Evolutionary conservation across 768 basidiomycete genomes (phyloP), one percentile per base, ranked within the genome.

Genomic region (Leccinellum rugosiceps): DNA sequence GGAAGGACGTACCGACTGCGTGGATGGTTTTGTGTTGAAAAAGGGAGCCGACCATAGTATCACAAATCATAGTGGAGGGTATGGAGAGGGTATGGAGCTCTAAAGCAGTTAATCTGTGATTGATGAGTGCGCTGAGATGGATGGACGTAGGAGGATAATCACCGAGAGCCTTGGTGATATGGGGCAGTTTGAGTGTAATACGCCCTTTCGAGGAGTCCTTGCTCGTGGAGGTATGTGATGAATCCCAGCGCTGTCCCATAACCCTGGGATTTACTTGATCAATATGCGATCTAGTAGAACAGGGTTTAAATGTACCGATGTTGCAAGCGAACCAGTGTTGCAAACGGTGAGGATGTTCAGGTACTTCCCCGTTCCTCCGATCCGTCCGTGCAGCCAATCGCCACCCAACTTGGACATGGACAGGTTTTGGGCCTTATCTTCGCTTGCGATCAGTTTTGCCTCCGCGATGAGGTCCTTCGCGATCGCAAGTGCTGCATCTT

Each of bases 311-410:
- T 19, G 49, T 52, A 94, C 94, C 30, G 94, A 96, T 10, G 94
- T 97, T 1, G 96, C 95, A 61, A 98, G 80, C 23, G 90, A 92
- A 4, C 95, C 95, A n/a, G 95, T 98, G 72, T 98, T 98, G 76
- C 95, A 98, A 11, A 98, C 92, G 15, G 95, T 97, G 71, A 97
- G 76, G 19, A 96, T 83, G 67, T 91, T 94, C 57, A 97, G 72
- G 38, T 76, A 79, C 46, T 76, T 76, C 26, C 75, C 76, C 17
- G 76, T 68, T 7, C 69, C 72, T 32, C 61, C 62, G 31, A 69
- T 60, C 32, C 60, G 62, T 41, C 83, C 72, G 35, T 86, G 68
- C 35, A 97, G 76, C 95, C 95, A 98, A 32, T 90, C 86, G 3
- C 88, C 94, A 25, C 94, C 94, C 72, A 83, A 79, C 63, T 83